These are phyloP conservation scores for Trichoderma simmonsii DNA, from an alignment of 2,329 filamentous ascomycete genomes.

Conservation along the genomic window DNA sequence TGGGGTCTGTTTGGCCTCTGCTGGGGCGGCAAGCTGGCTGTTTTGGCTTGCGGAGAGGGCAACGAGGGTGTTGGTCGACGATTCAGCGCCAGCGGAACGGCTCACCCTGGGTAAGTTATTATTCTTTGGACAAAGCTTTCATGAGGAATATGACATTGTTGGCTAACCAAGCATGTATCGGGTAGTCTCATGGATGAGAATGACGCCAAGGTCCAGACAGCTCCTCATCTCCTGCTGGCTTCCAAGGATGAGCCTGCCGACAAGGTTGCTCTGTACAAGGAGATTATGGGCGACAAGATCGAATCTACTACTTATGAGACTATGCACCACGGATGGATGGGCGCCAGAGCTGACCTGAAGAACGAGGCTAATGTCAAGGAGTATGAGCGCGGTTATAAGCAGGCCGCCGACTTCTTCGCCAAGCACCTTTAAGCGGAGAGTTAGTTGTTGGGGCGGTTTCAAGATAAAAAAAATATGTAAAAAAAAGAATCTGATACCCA, in stretches of 20 bases:
- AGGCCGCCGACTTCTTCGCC: constrained; percentile 41
- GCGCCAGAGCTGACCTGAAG: constrained; percentile 47
- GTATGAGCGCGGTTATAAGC: constrained; percentile 49
- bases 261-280: constrained; percentile 42
- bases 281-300: constrained; percentile 36
- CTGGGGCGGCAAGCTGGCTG: constrained; percentile 48
- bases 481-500: not conserved
- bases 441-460: not conserved
- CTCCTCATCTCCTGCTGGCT: constrained; percentile 49
- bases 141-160: too few relatives aligned
- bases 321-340: constrained; percentile 61
- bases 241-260: constrained; percentile 48
- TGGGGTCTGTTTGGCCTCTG: constrained; percentile 47
- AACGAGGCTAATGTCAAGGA: constrained; percentile 44
- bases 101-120: constrained; percentile 29
- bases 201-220: constrained; percentile 43
- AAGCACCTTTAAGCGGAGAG: constrained; percentile 35
- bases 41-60: constrained; percentile 35
- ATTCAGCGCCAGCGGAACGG: constrained; percentile 36
- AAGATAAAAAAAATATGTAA: not conserved
- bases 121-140: too few relatives aligned
- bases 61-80: constrained; percentile 34
- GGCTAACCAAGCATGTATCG: not conserved
- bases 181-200: constrained; percentile 33
- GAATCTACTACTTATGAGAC: constrained; percentile 47